Conservation (phyloP, 495 filamentous ascomycete genomes). For the Neurospora terricola region DNA sequence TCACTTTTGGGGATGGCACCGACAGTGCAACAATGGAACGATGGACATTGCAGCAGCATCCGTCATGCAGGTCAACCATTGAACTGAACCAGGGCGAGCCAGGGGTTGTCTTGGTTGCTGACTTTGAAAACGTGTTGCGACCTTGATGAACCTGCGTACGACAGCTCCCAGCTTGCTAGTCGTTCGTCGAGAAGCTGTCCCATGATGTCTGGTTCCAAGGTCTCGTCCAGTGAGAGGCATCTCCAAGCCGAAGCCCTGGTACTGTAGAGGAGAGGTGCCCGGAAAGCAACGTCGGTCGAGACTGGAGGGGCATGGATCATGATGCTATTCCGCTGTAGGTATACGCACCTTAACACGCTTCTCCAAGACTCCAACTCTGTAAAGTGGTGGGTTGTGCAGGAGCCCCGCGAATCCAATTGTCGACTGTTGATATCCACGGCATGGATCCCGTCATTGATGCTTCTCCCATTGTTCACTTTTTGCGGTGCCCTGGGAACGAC, state of each 20-base stretch:
- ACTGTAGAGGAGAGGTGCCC: not conserved
- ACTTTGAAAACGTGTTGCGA: not conserved
- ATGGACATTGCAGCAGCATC: conserved; percentile 3
- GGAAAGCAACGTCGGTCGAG: not conserved
- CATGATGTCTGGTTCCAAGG: not conserved
- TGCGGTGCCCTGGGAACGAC: not conserved
- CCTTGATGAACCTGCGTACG: not conserved
- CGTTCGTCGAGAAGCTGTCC: not conserved
- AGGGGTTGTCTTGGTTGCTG: conserved; percentile 4
- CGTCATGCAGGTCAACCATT: conserved; percentile 11
- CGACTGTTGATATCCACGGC: not conserved
- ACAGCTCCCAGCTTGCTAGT: not conserved
- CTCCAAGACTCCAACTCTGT: not conserved
- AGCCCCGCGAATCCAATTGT: not conserved
- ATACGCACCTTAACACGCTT: not conserved
- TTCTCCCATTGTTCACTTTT: not conserved
- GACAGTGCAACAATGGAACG: not conserved
- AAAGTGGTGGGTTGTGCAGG: not conserved
- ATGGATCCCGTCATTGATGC: not conserved
- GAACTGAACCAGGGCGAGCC: conserved; percentile 1
- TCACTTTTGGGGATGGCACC: conserved; percentile 9
- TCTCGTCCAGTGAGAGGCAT: not conserved
- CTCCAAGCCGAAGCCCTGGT: not conserved
- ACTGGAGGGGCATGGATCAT: not conserved
- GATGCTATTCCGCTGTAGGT: not conserved